These are phyloP conservation scores for Hortaea sp. DNA, from an alignment of 2,329 filamentous ascomycete genomes.

Conservation along the genomic window DNA sequence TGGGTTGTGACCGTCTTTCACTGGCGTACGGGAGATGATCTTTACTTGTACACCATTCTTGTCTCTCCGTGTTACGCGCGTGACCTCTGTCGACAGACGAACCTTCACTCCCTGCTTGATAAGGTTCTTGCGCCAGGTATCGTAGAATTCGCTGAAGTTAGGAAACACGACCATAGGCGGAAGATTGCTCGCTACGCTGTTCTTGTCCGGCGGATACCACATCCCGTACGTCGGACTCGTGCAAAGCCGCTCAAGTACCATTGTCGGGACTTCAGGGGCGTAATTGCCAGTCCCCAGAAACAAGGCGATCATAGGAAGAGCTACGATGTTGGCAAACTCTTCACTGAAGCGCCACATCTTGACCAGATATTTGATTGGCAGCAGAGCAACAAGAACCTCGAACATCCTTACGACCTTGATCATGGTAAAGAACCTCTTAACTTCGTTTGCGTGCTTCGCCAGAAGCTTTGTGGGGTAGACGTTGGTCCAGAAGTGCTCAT, in stretches of 20 bases:
- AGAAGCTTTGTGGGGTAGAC: slow-evolving; percentile 52
- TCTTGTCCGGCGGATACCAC: slow-evolving; percentile 45
- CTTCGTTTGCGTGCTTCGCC: slow-evolving; percentile 45
- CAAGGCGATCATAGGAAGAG: slow-evolving; percentile 60
- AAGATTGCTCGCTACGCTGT: slow-evolving; percentile 39
- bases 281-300: slow-evolving; percentile 69
- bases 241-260: slow-evolving; percentile 48
- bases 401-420: slow-evolving; percentile 49
- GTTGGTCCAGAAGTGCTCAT: slow-evolving; percentile 55
- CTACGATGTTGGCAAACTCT: slow-evolving; percentile 62
- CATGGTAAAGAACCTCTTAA: slow-evolving; percentile 44
- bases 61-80: slow-evolving; percentile 41
- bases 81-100: slow-evolving; percentile 47
- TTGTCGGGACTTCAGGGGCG: slow-evolving; percentile 59
- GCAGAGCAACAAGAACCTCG: slow-evolving; percentile 49
- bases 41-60: slow-evolving; percentile 43
- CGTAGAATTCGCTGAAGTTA: slow-evolving; percentile 52
- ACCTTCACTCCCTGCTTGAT: slow-evolving; percentile 46
- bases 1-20: slow-evolving; percentile 34
- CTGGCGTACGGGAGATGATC: slow-evolving; percentile 33
- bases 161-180: slow-evolving; percentile 54
- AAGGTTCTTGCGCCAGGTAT: slow-evolving; percentile 47
- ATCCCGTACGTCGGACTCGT: slow-evolving; percentile 48
- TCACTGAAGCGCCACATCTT: slow-evolving; percentile 58
- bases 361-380: slow-evolving; percentile 55